Evolutionary conservation across 768 basidiomycete species (phyloP).

Genomic region (Amanita subjunquillea): DNA sequence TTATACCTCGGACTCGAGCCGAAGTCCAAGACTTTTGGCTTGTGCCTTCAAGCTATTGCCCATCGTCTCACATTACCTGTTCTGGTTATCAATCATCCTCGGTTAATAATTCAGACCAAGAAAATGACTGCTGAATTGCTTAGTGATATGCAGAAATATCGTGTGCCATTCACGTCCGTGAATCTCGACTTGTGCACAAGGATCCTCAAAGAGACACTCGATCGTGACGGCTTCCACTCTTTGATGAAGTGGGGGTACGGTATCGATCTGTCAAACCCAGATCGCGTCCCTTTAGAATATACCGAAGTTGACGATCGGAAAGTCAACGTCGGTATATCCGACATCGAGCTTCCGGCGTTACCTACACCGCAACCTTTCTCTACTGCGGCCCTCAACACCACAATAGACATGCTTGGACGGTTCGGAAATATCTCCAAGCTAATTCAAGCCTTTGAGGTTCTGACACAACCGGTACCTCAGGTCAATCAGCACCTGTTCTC

Average conservation of each 20-base stretch:
- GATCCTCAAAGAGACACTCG: constrained; percentile 55
- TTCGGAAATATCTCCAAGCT: constrained; percentile 52
- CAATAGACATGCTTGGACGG: constrained; percentile 60
- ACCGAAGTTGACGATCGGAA: constrained; percentile 10
- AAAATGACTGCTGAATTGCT: constrained; percentile 40
- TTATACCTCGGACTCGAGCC: constrained; percentile 32
- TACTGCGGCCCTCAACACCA: constrained; percentile 60
- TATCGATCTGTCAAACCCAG: constrained; percentile 68
- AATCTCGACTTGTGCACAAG: constrained; percentile 61
- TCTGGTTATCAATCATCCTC: constrained; percentile 21
- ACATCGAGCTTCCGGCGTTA: constrained; percentile 4
- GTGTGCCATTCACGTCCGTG: constrained; percentile 41
- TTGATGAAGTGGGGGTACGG: constrained; percentile 65
- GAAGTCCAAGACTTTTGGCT: constrained; percentile 43
- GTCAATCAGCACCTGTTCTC: constrained; percentile 35
- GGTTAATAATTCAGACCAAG: constrained; percentile 31
- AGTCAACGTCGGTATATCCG: background rate
- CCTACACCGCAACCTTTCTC: constrained; percentile 39
- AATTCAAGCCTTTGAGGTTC: constrained; percentile 68
- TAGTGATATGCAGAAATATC: constrained; percentile 41
- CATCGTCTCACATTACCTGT: constrained; percentile 57
- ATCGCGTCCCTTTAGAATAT: constrained; percentile 48
- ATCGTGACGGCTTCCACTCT: constrained; percentile 42
- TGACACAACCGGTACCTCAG: constrained; percentile 59
- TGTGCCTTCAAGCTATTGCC: constrained; percentile 61